A percentile compares a stretch with the other conserved stretches of the same genome.
Evolutionary conservation across 139 green algal genomes (phyloP).

Genomic region (Pseudopediastrum boryanum): DNA sequence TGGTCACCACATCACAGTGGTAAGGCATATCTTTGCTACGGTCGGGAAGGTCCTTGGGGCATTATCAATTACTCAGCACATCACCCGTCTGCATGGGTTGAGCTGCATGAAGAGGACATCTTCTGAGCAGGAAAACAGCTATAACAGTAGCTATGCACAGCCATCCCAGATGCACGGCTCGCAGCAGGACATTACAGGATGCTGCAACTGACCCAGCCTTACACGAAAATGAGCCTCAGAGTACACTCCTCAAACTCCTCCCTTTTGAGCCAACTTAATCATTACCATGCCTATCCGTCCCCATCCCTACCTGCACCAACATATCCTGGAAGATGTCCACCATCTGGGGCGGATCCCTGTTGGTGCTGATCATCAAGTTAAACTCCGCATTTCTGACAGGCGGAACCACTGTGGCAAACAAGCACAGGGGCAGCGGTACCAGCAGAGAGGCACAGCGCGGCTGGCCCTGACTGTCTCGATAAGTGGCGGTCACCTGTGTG

Average conservation of each 20-base stretch:
- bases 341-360: slow-evolving; percentile 55
- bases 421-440: slow-evolving; percentile 23
- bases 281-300: no score
- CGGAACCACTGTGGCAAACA: slow-evolving; percentile 26
- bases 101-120: neutral
- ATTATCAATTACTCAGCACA: neutral
- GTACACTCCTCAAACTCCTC: neutral
- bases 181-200: no score
- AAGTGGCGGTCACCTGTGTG: slow-evolving; percentile 18
- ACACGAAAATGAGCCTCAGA: neutral
- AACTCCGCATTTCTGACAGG: slow-evolving; percentile 50
- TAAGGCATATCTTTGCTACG: no score
- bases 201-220: neutral
- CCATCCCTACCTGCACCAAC: slow-evolving; percentile 32
- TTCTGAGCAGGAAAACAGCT: neutral
- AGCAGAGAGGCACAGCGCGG: slow-evolving; percentile 5
- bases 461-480: neutral
- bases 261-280: no score
- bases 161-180: no score
- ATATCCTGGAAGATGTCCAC: slow-evolving; percentile 62
- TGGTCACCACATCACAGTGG: no score
- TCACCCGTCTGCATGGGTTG: neutral
- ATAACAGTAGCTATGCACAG: neutral
- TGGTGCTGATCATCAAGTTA: slow-evolving; percentile 70
- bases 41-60: neutral